Conservation (phyloP, 2,329 filamentous ascomycete genomes). For the Chaetomium globosum region DNA sequence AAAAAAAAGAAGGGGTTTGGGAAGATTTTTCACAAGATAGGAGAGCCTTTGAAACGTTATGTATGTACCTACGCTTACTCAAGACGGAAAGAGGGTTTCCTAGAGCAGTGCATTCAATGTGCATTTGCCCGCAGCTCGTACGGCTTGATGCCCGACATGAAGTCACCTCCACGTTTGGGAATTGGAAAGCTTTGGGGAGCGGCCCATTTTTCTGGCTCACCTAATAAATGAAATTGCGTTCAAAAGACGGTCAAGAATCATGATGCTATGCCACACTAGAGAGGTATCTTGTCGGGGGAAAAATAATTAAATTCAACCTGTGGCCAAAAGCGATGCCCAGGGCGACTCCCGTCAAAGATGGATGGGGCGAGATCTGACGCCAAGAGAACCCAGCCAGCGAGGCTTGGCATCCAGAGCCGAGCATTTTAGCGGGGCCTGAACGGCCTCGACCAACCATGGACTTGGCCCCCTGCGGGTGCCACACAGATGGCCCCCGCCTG, state of each 20-base stretch:
- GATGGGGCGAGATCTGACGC: constrained; percentile 12
- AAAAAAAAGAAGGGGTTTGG: not conserved
- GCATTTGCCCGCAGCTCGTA: not conserved
- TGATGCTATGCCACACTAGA: not conserved
- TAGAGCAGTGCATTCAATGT: not conserved
- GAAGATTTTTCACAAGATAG: not conserved
- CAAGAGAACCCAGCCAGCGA: constrained; percentile 9
- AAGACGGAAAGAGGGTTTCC: not conserved
- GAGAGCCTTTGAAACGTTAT: too few relatives aligned
- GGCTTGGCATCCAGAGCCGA: constrained; percentile 15
- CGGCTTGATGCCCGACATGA: not conserved
- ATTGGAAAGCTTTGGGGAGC: not conserved
- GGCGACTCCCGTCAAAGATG: not conserved
- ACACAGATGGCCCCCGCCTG: constrained; percentile 17
- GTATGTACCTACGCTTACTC: not conserved
- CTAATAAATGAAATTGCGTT: not conserved
- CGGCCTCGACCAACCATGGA: constrained; percentile 22
- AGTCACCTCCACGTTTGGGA: not conserved
- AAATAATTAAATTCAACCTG: not conserved
- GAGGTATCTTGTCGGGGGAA: not conserved
- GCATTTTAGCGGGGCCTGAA: not conserved
- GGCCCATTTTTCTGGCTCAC: not conserved
- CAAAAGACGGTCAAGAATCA: not conserved
- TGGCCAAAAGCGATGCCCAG: not conserved
- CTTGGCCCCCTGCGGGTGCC: constrained; percentile 20